Conservation (phyloP, 2,329 filamentous ascomycete species). For the Penicillium occitanis region DNA sequence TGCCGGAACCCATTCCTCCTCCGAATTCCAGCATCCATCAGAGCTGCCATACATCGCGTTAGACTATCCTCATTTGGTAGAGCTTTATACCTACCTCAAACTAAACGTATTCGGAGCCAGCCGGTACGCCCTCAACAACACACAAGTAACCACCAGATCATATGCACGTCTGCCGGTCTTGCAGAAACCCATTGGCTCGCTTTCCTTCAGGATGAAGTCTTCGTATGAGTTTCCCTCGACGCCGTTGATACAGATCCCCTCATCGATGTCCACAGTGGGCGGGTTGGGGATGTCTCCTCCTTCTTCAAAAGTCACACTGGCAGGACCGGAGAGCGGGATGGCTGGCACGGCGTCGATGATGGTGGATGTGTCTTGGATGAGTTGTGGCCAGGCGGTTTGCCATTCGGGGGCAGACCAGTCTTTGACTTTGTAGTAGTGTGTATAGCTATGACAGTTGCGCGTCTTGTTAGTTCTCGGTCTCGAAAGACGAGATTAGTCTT, state of each 20-base stretch:
- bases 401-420: neutral
- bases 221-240: neutral
- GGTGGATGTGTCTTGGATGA: neutral
- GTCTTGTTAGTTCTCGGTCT: neutral
- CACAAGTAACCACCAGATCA: slow-evolving; percentile 1
- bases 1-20: neutral
- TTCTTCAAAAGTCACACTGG: neutral
- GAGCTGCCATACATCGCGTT: neutral
- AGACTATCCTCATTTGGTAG: neutral
- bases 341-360: neutral
- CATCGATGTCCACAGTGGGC: neutral
- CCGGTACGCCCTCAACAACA: slow-evolving; percentile 4
- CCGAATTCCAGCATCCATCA: neutral
- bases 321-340: neutral
- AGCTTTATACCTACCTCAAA: neutral
- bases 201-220: neutral
- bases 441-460: neutral
- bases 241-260: neutral
- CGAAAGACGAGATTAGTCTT: too few species aligned
- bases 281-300: neutral
- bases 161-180: slow-evolving; percentile 2
- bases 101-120: neutral
- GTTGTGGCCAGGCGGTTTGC: slow-evolving; percentile 7
- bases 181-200: neutral
- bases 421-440: slow-evolving; percentile 7